These are phyloP conservation scores for Hypoxylon sp. DNA, from an alignment of 2,329 filamentous ascomycete genomes.

Conservation along the genomic window DNA sequence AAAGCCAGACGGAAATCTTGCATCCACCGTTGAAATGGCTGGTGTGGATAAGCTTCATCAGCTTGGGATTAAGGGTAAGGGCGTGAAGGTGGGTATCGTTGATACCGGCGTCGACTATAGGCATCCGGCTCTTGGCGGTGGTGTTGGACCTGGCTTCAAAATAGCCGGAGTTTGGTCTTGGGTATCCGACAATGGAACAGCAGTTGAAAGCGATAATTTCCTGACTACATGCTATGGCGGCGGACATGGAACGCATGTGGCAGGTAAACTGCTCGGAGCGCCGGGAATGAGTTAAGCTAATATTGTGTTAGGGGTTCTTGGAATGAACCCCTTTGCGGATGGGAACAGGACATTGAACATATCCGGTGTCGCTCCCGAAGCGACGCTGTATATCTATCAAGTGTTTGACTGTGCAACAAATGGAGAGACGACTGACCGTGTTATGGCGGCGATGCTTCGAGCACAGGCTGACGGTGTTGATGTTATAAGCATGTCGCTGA, in stretches of 20 bases:
- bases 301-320: slow-evolving; percentile 27
- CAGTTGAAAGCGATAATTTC: slow-evolving; percentile 23
- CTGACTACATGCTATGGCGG: slow-evolving; percentile 34
- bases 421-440: slow-evolving; percentile 38
- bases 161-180: slow-evolving; percentile 39
- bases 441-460: slow-evolving; percentile 50
- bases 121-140: slow-evolving; percentile 37
- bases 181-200: slow-evolving; percentile 35
- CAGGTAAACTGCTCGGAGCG: slow-evolving; percentile 23
- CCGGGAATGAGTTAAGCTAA: not conserved
- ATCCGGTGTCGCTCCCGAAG: slow-evolving; percentile 40
- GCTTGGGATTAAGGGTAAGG: slow-evolving; percentile 39
- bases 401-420: slow-evolving; percentile 34
- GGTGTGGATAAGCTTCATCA: slow-evolving; percentile 40
- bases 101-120: slow-evolving; percentile 44
- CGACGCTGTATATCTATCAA: slow-evolving; percentile 33
- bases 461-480: slow-evolving; percentile 51
- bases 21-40: slow-evolving; percentile 37
- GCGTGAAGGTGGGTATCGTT: slow-evolving; percentile 42
- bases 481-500: slow-evolving; percentile 51
- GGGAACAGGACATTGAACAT: slow-evolving; percentile 33
- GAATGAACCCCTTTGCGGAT: slow-evolving; percentile 32
- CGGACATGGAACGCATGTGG: slow-evolving; percentile 41
- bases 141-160: slow-evolving; percentile 38
- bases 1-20: slow-evolving; percentile 28